Evolutionary conservation across 805 yeast genomes (phyloP).

Genomic region (Candida sphagnicola): DNA sequence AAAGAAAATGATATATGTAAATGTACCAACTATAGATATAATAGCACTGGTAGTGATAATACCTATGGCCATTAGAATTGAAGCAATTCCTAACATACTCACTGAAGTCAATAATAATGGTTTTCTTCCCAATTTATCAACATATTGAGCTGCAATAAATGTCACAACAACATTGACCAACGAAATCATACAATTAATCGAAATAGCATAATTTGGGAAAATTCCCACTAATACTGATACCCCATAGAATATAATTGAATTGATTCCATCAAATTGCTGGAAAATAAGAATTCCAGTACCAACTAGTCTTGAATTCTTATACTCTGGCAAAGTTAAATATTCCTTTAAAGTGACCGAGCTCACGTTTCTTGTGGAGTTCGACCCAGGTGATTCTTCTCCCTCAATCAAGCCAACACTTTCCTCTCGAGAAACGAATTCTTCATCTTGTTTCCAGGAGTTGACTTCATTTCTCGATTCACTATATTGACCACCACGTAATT

Average conservation of each 20-base stretch:
- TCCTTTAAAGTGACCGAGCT: constrained; percentile 22
- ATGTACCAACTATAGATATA: constrained; percentile 59
- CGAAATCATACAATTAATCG: constrained; percentile 74
- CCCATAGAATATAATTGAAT: constrained; percentile 90
- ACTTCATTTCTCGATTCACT: constrained; percentile 32
- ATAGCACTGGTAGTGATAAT: constrained; percentile 46
- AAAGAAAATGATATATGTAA: constrained; percentile 75
- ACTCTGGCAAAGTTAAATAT: constrained; percentile 52
- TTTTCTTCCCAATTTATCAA: constrained; percentile 77
- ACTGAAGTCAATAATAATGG: constrained; percentile 57
- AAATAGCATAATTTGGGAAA: constrained; percentile 67
- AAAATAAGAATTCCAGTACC: constrained; percentile 72
- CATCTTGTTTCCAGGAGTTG: constrained; percentile 26
- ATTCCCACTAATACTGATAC: constrained; percentile 73
- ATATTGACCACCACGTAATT: constrained; percentile 38
- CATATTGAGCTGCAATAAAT: constrained; percentile 62
- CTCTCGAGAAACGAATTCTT: not conserved
- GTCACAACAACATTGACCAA: constrained; percentile 73
- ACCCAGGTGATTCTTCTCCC: constrained; percentile 5
- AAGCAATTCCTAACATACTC: constrained; percentile 59
- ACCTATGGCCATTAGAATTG: constrained; percentile 64
- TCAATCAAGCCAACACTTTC: constrained; percentile 10
- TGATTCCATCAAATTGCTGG: constrained; percentile 92
- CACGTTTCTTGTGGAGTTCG: not conserved
- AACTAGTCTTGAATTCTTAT: constrained; percentile 54